Evolutionary conservation across 1,284 basidiomycete species (phyloP), one percentile per base, ranked within the genome.

Genomic region (Sanghuangporus baumii): DNA sequence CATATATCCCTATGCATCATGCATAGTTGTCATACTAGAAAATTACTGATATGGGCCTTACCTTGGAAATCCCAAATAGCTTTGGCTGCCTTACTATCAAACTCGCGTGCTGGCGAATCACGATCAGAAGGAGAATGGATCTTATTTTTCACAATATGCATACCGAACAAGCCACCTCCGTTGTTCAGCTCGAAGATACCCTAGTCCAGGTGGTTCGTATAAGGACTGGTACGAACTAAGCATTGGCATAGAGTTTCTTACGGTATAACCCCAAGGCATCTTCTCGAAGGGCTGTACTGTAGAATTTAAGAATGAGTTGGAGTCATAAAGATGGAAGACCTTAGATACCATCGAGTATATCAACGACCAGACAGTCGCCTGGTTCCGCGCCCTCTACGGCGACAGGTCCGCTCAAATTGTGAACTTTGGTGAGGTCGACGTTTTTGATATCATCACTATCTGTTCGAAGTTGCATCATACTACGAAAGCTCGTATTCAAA

Each of bases 201-300:
- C 84, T 86, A 20, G 6, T 46, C 7, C 9, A 50, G 43, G 18
- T 5, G 41, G 20, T 1, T 41, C 36, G 57, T 36, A 46, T 46
- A n/a, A 46, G 59, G 59, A 61, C 36, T 18, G 34, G 57, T 60
- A 61, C 55, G 12, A 67, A 57, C 55, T 47, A 61, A 23, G 31
- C 59, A 37, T 61, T 65, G 52, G 2, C 8, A 37, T 1, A 16
- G 3, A 3, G 34, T 31, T 31, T 11, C 60, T 69, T 68, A 86
- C 85, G 0, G 87, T 89, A 71, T 90, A 92, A 0, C 89, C 90
- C 90, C 89, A 93, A 0, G 88, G 88, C 85, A 88, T 87, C 70
- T 89, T 80, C 23, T 88, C 85, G 69, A 89, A 91, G 2, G 89
- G 86, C 18, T 74, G 77, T 37, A 93, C 86, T 86, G 66, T 54